Base-by-base conservation (phyloP, 2,329 filamentous ascomycete species). In the Pseudogymnoascus destructans region DNA sequence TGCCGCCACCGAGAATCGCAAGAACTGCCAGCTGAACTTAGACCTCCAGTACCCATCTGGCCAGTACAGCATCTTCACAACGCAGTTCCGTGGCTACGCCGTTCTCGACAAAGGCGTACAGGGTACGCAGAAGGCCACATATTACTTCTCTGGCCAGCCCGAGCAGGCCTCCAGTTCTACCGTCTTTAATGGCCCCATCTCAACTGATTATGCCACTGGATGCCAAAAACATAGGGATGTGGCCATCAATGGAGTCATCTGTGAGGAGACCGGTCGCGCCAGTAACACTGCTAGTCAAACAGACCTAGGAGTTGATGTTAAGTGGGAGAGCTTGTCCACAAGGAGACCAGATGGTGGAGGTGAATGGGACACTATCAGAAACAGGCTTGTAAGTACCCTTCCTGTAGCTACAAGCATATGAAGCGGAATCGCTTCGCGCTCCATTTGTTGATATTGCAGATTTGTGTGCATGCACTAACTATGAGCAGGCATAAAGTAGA, bases 1-100 rank as follows among this genome's bases (percentile, higher is more conserved):
- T 57, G 33, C 70, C 8, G 64, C 74, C 40, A 71, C 70, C 40
- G 70, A 77, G 59, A 69, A 71, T 64, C 74, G 76, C 66, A 76
- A 75, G 71, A 78, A 79, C 69, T 79, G 77, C 70, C 75, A 78
- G 67, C 68, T 79, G 61, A 79, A 78, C 67, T 67, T 79, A 63
- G 72, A 76, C 67, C 70, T 79, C 59, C 66, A 72, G 59, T 78
- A 78, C 64, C 77, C 77, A 11, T 70, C 70, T 58, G 76, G 77
- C 57, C 75, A 78, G 68, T 79, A 76, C 71, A 76, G 74, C 55
- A 67, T 79, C 63, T 72, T 78, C 64, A 74, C 73, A 59, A 75
- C 75, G 63, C 73, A 76, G 62, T 79, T 78, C 70, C 75, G 76
- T 64, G 77, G 77, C 57, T 78, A 77, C 63, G 73, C 74, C 56